phyloP scores from a whole-genome alignment of 768 basidiomycete genomes.

The Clathrus columnatus region DNA sequence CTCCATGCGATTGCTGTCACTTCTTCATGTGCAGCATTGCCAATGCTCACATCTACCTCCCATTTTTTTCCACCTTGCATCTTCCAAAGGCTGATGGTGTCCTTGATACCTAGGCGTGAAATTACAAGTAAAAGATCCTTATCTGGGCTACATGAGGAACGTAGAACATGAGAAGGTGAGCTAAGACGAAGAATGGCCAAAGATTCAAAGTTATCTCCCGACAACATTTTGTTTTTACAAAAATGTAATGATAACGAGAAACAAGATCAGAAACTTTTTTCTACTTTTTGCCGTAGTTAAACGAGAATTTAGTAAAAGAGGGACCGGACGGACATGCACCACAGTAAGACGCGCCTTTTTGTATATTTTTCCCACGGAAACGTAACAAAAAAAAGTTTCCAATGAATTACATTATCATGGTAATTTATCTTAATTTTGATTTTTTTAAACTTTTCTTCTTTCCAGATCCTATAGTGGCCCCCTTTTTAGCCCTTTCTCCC shows the following conservation, averaged over 20 bases:
- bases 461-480: conserved; percentile 43
- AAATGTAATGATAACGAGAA: too few relatives aligned
- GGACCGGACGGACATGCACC: too few relatives aligned
- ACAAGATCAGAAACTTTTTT: too few relatives aligned
- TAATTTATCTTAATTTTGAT: neutral
- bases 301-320: too few relatives aligned
- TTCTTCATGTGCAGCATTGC: conserved; percentile 34
- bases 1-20: conserved; percentile 68
- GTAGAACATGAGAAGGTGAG: conserved; percentile 46
- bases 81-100: conserved; percentile 73
- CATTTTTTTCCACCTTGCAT: conserved; percentile 72
- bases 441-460: conserved; percentile 29
- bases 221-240: neutral
- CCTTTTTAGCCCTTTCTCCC: conserved; percentile 58
- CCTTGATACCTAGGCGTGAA: conserved; percentile 56
- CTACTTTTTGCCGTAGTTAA: too few relatives aligned
- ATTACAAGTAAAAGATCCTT: conserved; percentile 70
- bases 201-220: conserved; percentile 21
- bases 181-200: conserved; percentile 52
- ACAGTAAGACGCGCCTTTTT: too few relatives aligned
- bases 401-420: neutral
- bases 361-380: neutral
- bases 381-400: too few relatives aligned
- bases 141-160: conserved; percentile 73
- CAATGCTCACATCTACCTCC: conserved; percentile 59